Base-by-base conservation (phyloP, 2,329 filamentous ascomycete genomes). In the Apiospora rasikravindrae region DNA sequence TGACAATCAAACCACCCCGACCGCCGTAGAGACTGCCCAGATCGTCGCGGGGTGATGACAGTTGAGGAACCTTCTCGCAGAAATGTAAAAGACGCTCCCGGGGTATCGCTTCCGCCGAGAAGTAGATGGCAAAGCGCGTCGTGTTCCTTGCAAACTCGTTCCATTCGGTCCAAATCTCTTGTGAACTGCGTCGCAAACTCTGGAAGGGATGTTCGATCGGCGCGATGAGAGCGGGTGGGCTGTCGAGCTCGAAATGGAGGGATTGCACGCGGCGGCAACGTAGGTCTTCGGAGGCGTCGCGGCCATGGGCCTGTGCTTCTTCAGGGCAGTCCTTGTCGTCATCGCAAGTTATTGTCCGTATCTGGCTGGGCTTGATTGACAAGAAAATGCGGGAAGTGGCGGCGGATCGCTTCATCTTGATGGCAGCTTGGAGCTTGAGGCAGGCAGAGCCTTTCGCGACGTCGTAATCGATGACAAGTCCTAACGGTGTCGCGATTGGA, bases 11-110 rank as follows among this genome's bases (percentile, higher is more conserved):
- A 22, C 71, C 71, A 13, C 71, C 71, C 37, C 69, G 47, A 24
- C 71, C 71, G 40, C 71, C 71, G n/a, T 72, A 70, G 22, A 72
- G 53, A 45, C 71, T 72, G 40, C 44, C 19, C 37, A 72, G 40
- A 7, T 69, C 61, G 24, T 69, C 53, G 14, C 51, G 5, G 14
- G 51, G 49, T 11, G 67, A 66, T 8, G 33, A 16, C 11, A 72
- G 42, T 5, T 7, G 47, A n/a, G 67, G 26, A 22, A 40, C 29
- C 14, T 19, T 16, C 19, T 69, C 22, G 53, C 71, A 72, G 14
- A 72, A 70, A 29, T 42, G 26, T 29, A 42, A 8, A 6, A 70
- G 24, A 5, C 26, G 51, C n/a, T 44, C 44, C 44, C 64, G n/a
- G 4, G 42, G 22, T 22, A 67, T 19, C 6, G n/a, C 45, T 13